Evolutionary conservation across 1,284 basidiomycete genomes (phyloP).

Genomic region (Ceratobasidium sp.): DNA sequence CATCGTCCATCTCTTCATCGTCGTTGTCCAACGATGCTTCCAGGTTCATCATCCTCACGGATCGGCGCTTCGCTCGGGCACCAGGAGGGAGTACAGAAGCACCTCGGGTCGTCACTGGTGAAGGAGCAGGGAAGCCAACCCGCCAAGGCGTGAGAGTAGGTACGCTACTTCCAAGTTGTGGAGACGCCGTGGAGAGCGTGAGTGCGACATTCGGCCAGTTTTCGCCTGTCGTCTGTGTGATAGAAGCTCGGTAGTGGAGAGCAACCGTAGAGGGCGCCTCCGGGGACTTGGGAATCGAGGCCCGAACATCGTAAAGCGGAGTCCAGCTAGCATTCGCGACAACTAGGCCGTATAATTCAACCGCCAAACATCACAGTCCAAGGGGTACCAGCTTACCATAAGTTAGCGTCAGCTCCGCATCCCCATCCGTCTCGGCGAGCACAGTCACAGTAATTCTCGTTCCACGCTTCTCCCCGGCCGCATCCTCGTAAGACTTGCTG

Average conservation of each 20-base stretch:
- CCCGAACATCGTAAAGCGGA: constrained; percentile 45
- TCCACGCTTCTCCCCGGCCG: constrained; percentile 36
- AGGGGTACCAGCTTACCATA: constrained; percentile 39
- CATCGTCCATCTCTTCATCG: neutral
- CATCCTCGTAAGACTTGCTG: constrained; percentile 31
- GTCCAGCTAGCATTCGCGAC: constrained; percentile 45
- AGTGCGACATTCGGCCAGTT: constrained; percentile 43
- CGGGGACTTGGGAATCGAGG: constrained; percentile 38
- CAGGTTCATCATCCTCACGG: too few species aligned
- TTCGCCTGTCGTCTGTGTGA: constrained; percentile 44
- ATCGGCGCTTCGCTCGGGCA: too few species aligned
- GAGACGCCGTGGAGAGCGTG: constrained; percentile 43
- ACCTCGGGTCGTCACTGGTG: neutral
- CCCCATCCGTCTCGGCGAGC: constrained; percentile 38
- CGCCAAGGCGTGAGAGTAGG: constrained; percentile 40
- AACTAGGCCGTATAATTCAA: constrained; percentile 25
- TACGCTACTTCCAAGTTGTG: constrained; percentile 40
- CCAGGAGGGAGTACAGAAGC: too few species aligned
- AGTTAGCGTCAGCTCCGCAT: constrained; percentile 39
- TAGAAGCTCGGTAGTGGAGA: constrained; percentile 45
- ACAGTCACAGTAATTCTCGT: constrained; percentile 41
- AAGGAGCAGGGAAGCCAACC: constrained; percentile 32
- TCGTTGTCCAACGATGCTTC: too few species aligned
- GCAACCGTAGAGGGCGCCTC: constrained; percentile 32
- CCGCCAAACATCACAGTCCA: neutral